These are phyloP conservation scores for Vinca minor DNA, from an alignment of 257 asterid species.

Conservation along the genomic window DNA sequence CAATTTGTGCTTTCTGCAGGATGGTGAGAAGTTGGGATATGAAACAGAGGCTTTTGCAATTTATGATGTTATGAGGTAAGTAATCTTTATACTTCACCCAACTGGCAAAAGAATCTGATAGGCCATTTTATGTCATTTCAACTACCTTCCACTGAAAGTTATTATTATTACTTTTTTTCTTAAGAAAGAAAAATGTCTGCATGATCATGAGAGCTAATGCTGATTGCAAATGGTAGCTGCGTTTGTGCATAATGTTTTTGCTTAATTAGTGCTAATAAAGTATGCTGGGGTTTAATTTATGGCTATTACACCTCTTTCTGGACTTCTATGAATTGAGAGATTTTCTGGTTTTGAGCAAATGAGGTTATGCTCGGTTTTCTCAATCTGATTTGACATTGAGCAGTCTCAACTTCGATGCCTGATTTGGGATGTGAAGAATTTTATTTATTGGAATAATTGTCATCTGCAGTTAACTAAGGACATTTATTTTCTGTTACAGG, in stretches of 20 bases:
- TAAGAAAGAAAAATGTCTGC: not conserved
- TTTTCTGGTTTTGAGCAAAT: not conserved
- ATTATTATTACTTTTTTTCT: too few relatives aligned
- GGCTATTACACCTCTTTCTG: not conserved
- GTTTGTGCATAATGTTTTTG: not conserved
- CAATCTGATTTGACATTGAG: not conserved
- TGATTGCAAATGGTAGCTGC: not conserved
- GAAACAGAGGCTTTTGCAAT: conserved; percentile 93
- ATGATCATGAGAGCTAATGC: not conserved
- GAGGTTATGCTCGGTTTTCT: not conserved
- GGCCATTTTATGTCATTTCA: not conserved
- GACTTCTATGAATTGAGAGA: not conserved
- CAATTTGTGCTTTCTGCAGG: conserved; percentile 41
- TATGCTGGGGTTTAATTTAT: not conserved
- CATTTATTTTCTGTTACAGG: conserved; percentile 27
- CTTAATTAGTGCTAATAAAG: not conserved
- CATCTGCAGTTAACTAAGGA: not conserved
- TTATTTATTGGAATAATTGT: not conserved
- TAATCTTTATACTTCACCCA: conserved; percentile 6
- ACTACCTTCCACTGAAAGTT: not conserved
- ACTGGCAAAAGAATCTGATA: not conserved
- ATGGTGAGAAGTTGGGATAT: conserved; percentile 79
- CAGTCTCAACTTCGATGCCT: not conserved
- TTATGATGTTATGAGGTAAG: conserved; percentile 86
- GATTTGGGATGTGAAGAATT: not conserved